Evolutionary conservation across 2,329 filamentous ascomycete genomes (phyloP).

Genomic region (Colletotrichum abscissum): DNA sequence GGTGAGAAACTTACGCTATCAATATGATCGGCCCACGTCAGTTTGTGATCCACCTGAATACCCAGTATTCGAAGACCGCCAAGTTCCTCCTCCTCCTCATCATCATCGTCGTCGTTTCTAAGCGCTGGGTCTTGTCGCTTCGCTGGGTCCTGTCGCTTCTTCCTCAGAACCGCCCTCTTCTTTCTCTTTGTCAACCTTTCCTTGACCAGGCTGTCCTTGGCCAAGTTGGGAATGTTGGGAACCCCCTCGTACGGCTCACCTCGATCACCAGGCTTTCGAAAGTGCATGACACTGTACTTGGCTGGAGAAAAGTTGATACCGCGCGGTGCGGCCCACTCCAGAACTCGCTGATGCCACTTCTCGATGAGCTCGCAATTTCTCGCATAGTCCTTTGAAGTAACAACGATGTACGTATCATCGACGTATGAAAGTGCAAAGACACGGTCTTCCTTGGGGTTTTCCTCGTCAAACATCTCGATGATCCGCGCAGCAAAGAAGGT

Average conservation of each 20-base stretch:
- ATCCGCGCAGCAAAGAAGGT: too few species aligned
- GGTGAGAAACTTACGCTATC: not conserved
- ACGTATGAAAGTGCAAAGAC: too few species aligned
- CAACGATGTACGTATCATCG: too few species aligned
- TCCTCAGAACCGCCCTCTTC: not conserved
- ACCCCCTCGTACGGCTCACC: not conserved
- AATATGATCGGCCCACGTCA: not conserved
- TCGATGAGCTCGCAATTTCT: too few species aligned
- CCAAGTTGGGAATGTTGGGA: not conserved
- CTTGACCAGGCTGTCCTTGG: not conserved
- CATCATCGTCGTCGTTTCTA: too few species aligned
- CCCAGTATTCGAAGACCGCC: not conserved
- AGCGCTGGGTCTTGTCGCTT: too few species aligned
- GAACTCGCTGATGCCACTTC: not conserved
- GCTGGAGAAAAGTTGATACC: not conserved
- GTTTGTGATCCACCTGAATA: not conserved
- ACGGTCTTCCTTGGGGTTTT: too few species aligned
- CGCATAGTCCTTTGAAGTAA: too few species aligned
- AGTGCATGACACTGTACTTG: constrained; percentile 24
- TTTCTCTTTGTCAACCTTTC: not conserved
- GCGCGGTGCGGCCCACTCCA: not conserved
- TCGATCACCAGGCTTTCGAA: not conserved
- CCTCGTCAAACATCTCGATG: too few species aligned
- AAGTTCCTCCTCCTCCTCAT: too few species aligned
- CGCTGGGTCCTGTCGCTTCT: too few species aligned